These are phyloP conservation scores for Hymenoscyphus linearis DNA, from an alignment of 2,329 filamentous ascomycete genomes.

Conservation along the genomic window DNA sequence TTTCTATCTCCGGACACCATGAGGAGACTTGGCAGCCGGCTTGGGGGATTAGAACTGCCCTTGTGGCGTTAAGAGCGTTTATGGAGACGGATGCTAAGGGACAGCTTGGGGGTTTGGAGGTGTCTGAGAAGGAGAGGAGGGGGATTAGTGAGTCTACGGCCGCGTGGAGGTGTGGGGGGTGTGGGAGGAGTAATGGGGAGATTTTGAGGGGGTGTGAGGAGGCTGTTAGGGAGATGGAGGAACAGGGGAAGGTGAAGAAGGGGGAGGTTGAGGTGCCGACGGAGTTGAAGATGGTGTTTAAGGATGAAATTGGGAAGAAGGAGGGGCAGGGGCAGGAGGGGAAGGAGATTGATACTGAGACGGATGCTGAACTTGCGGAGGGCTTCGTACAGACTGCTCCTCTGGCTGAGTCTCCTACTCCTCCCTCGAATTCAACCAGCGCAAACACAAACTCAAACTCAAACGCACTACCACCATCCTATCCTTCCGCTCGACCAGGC, in stretches of 20 bases:
- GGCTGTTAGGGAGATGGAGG: constrained; percentile 38
- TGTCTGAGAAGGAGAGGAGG: constrained; percentile 59
- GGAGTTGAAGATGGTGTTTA: constrained; percentile 59
- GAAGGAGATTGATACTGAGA: constrained; percentile 19
- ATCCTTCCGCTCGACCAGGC: constrained; percentile 25
- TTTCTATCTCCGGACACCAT: constrained; percentile 90
- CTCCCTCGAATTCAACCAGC: constrained; percentile 2
- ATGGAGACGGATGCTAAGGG: constrained; percentile 89
- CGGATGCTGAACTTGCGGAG: constrained; percentile 49
- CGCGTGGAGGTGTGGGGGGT: constrained; percentile 63
- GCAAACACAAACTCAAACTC: constrained; percentile 11
- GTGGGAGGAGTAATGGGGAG: constrained; percentile 65
- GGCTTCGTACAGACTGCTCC: constrained; percentile 52
- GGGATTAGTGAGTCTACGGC: constrained; percentile 63
- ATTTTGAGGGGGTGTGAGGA: constrained; percentile 68
- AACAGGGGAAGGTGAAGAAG: constrained; percentile 35
- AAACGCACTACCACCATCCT: too few species aligned
- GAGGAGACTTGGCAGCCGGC: constrained; percentile 99
- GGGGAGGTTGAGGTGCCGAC: constrained; percentile 43
- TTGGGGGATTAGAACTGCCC: constrained; percentile 89
- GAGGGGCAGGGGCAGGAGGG: constrained; percentile 11
- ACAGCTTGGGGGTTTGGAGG: constrained; percentile 86
- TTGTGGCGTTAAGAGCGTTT: constrained; percentile 75
- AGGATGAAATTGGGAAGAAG: constrained; percentile 59
- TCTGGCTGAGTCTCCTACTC: constrained; percentile 14